Conservation (phyloP, 371 early-diverging fungal species). For the Aphelidium insulamus region DNA sequence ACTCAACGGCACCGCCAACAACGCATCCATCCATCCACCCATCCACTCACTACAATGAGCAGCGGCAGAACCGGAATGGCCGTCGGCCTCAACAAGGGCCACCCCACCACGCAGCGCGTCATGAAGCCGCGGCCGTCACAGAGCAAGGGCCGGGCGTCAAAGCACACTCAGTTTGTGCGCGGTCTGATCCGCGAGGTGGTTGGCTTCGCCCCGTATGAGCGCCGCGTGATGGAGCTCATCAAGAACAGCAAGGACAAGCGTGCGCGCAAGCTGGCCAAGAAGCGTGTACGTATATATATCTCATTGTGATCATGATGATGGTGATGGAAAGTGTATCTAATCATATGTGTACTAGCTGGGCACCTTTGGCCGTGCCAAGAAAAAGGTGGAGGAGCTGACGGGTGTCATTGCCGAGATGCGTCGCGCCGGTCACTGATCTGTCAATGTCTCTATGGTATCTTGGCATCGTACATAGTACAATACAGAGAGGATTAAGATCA, state of each 20-base stretch:
- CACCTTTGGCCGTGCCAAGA: constrained; percentile 90
- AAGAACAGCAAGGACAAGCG: constrained; percentile 99
- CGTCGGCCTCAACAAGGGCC: constrained; percentile 61
- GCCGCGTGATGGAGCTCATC: constrained; percentile 96
- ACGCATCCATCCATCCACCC: too few relatives aligned
- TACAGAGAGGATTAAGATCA: too few relatives aligned
- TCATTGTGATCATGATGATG: not conserved
- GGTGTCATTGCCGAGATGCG: constrained; percentile 86
- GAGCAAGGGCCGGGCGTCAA: constrained; percentile 69
- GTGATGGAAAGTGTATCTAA: too few relatives aligned
- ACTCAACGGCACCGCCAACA: too few relatives aligned
- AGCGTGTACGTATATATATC: constrained; percentile 44
- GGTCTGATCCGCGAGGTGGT: constrained; percentile 87
- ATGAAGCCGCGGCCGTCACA: constrained; percentile 51
- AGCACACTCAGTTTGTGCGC: constrained; percentile 77
- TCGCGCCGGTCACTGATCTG: too few relatives aligned
- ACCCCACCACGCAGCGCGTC: constrained; percentile 59
- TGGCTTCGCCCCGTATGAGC: constrained; percentile 96
- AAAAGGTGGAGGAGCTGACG: constrained; percentile 92
- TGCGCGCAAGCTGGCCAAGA: constrained; percentile 95
- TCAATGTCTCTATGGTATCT: too few relatives aligned
- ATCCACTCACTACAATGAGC: too few relatives aligned
- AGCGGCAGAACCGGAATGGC: constrained; percentile 58
- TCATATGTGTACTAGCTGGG: constrained; percentile 43
- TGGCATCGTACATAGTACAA: too few relatives aligned